Conservation (phyloP, 768 basidiomycete genomes). For the Mrakia blollopis region DNA sequence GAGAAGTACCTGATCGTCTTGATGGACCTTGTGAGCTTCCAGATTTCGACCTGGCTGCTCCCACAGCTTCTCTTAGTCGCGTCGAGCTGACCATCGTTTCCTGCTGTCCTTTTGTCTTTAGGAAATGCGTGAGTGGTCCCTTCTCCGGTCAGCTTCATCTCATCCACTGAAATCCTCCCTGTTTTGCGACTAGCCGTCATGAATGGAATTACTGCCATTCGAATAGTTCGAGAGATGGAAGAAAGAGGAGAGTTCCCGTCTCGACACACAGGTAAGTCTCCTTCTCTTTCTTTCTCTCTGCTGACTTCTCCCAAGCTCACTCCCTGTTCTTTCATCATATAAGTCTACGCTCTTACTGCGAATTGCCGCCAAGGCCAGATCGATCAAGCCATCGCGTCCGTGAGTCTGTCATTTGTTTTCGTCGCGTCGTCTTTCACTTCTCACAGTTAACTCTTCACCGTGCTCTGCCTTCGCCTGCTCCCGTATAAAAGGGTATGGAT, state of each 20-base stretch:
- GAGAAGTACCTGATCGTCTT: background rate
- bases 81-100: background rate
- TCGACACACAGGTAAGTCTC: background rate
- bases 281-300: background rate
- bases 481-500: background rate
- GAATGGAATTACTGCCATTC: conserved; percentile 35
- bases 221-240: conserved; percentile 32
- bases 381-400: background rate
- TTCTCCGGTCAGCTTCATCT: too few species aligned
- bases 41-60: too few species aligned
- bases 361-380: conserved; percentile 14
- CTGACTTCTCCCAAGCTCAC: background rate
- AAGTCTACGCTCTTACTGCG: conserved; percentile 11
- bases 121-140: background rate
- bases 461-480: background rate
- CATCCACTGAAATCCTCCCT: too few species aligned
- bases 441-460: too few species aligned
- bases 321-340: too few species aligned
- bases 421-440: background rate
- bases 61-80: background rate
- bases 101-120: background rate
- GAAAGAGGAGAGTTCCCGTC: conserved; percentile 1
- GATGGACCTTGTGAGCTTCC: conserved; percentile 19
- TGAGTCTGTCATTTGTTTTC: background rate
- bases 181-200: conserved; percentile 32